phyloP scores from a whole-genome alignment of 169 alveolate species.

The Cryptosporidium xiaoi region DNA sequence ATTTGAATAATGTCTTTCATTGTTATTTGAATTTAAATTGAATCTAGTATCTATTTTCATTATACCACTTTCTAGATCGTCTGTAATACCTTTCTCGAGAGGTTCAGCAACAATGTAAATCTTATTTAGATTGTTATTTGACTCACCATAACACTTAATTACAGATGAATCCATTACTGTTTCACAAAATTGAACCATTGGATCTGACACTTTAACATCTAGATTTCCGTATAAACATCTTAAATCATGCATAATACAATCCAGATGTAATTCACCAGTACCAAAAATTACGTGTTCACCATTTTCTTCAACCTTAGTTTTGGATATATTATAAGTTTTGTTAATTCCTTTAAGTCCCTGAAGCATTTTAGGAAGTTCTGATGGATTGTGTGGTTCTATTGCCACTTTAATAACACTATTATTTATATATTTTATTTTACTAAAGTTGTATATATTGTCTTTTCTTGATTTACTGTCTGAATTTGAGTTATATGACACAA shows the following conservation, averaged over 20 bases:
- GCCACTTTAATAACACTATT: slow-evolving; percentile 88
- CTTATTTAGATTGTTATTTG: slow-evolving; percentile 94
- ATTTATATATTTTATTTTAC: slow-evolving; percentile 77
- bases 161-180: slow-evolving; percentile 96
- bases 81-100: slow-evolving; percentile 90
- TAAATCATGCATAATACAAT: slow-evolving; percentile 96
- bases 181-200: slow-evolving; percentile 94
- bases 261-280: slow-evolving; percentile 98
- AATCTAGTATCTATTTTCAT: slow-evolving; percentile 74
- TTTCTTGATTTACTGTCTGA: background rate
- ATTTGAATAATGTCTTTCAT: slow-evolving; percentile 76
- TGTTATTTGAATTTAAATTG: slow-evolving; percentile 66
- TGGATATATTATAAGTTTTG: slow-evolving; percentile 92
- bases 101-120: slow-evolving; percentile 95
- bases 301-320: slow-evolving; percentile 96
- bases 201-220: slow-evolving; percentile 97
- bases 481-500: slow-evolving; percentile 47
- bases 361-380: slow-evolving; percentile 98
- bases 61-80: slow-evolving; percentile 89
- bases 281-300: slow-evolving; percentile 98
- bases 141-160: slow-evolving; percentile 94
- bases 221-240: slow-evolving; percentile 96
- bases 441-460: slow-evolving; percentile 50
- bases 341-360: slow-evolving; percentile 95
- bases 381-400: slow-evolving; percentile 97